Evolutionary conservation across 1,139 yeast genomes (phyloP).

Genomic region (Zygoascus meyerae): DNA sequence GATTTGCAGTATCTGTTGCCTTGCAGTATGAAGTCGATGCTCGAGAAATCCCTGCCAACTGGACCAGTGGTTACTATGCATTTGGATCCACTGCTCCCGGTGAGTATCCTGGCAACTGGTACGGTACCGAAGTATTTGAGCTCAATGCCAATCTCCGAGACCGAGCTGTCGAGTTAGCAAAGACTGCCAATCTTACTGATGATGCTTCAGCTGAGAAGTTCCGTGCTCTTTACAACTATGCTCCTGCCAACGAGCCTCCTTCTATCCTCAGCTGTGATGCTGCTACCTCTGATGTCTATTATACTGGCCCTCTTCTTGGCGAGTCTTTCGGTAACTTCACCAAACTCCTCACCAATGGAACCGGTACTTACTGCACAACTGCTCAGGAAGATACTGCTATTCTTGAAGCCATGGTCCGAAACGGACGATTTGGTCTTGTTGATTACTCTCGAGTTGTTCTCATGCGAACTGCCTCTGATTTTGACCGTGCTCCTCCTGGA

Average conservation of each 20-base stretch:
- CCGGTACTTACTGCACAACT: constrained; percentile 55
- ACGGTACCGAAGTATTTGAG: constrained; percentile 64
- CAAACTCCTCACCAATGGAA: constrained; percentile 49
- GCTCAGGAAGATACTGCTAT: constrained; percentile 69
- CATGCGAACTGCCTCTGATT: constrained; percentile 61
- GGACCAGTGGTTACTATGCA: constrained; percentile 58
- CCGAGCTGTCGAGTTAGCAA: constrained; percentile 51
- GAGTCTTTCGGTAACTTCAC: constrained; percentile 49
- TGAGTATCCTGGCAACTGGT: constrained; percentile 49
- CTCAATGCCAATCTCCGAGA: constrained; percentile 54
- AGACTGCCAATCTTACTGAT: constrained; percentile 20
- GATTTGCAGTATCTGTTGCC: constrained; percentile 58
- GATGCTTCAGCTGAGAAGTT: constrained; percentile 46
- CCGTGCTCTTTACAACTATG: constrained; percentile 44
- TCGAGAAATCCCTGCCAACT: constrained; percentile 43
- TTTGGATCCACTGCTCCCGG: constrained; percentile 49
- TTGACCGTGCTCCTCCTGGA: constrained; percentile 51
- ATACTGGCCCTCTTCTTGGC: constrained; percentile 48
- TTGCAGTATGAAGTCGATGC: constrained; percentile 54
- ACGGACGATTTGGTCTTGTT: constrained; percentile 49
- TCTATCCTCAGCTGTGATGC: constrained; percentile 51
- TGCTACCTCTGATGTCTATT: constrained; percentile 57
- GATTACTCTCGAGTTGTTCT: constrained; percentile 54
- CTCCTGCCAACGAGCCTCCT: constrained; percentile 49
- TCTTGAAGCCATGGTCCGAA: constrained; percentile 53